Evolutionary conservation across 106 monocot species (phyloP).

Genomic region (Alisma plantagoaquatica): DNA sequence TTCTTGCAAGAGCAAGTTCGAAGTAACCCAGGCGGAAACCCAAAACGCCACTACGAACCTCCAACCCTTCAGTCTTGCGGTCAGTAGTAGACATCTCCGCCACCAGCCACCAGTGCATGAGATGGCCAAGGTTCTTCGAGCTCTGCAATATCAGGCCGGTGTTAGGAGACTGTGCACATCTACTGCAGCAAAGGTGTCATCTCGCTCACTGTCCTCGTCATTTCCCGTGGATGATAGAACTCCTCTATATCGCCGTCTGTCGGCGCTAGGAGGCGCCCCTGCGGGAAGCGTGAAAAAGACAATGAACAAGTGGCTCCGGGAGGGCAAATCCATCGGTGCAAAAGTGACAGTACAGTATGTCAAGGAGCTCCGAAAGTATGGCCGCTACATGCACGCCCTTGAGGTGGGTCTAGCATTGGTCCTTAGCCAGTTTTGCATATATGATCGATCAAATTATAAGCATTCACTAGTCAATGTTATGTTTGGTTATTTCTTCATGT

Average conservation of each 20-base stretch:
- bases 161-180: constrained; percentile 14
- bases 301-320: constrained; percentile 56
- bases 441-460: too few species aligned
- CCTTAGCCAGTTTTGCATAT: background rate
- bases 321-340: constrained; percentile 26
- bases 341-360: constrained; percentile 32
- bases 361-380: constrained; percentile 45
- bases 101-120: too few species aligned
- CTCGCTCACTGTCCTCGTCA: background rate
- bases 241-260: constrained; percentile 42
- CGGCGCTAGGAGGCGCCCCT: constrained; percentile 33
- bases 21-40: too few species aligned
- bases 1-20: too few species aligned
- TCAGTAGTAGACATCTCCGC: too few species aligned
- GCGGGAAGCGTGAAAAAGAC: constrained; percentile 46
- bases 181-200: background rate
- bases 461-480: too few species aligned
- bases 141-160: too few species aligned
- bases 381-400: constrained; percentile 39
- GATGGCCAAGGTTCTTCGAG: too few species aligned
- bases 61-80: too few species aligned
- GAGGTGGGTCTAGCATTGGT: too few species aligned
- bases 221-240: constrained; percentile 1
- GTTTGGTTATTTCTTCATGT: too few species aligned
- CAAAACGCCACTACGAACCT: too few species aligned